Conservation (phyloP, 2,329 filamentous ascomycete genomes). For the Cercospora zeae-maydis region DNA sequence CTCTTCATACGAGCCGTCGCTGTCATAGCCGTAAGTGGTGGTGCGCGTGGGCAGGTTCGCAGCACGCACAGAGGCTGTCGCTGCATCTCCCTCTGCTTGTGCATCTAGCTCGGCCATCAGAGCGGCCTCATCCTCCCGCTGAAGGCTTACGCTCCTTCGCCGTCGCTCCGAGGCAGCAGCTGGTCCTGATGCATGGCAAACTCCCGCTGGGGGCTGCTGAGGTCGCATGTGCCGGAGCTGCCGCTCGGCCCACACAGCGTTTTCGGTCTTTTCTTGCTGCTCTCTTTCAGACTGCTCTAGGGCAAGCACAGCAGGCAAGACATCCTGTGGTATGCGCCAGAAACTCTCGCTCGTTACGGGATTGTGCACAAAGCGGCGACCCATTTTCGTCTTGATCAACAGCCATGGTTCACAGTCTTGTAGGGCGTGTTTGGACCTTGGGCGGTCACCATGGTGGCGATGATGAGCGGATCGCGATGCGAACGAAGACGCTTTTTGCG, state of each 20-base stretch:
- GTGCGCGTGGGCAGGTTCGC: not conserved
- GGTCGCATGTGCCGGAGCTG: constrained; percentile 30
- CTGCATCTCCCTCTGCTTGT: constrained; percentile 35
- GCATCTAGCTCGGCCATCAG: constrained; percentile 34
- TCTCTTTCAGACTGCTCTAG: constrained; percentile 71
- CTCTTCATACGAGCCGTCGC: constrained; percentile 69
- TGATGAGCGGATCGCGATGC: not conserved
- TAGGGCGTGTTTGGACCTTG: constrained; percentile 73
- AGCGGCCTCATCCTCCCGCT: constrained; percentile 36
- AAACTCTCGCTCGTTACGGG: constrained; percentile 80
- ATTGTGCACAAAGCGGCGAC: constrained; percentile 87
- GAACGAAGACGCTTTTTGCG: not conserved
- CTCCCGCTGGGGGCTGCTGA: constrained; percentile 13
- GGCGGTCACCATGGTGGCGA: constrained; percentile 61
- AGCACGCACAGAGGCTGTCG: constrained; percentile 34
- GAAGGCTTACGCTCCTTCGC: constrained; percentile 33
- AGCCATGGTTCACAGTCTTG: constrained; percentile 84
- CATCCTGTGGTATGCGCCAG: constrained; percentile 88
- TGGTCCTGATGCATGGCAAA: constrained; percentile 21
- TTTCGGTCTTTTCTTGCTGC: constrained; percentile 50
- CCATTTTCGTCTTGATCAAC: constrained; percentile 87
- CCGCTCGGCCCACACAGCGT: constrained; percentile 34
- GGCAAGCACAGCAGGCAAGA: constrained; percentile 69
- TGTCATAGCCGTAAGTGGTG: constrained; percentile 36
- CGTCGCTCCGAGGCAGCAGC: constrained; percentile 21